Base-by-base conservation (phyloP, 2,329 filamentous ascomycete genomes). In the Rhinocladiella mackenziei region DNA sequence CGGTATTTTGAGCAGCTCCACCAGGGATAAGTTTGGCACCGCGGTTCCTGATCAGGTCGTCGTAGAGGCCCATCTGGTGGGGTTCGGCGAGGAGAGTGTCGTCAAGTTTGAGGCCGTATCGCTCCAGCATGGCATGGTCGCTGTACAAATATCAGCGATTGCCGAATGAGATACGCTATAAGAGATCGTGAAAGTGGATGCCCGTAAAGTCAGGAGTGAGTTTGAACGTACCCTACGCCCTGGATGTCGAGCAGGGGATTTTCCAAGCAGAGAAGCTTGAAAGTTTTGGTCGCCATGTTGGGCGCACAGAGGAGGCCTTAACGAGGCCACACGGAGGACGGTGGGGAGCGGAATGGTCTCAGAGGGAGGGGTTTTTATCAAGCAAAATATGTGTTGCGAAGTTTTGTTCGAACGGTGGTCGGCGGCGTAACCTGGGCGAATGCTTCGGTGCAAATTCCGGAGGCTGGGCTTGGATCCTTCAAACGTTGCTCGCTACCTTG, bases 161-260 rank as follows among this genome's bases (percentile, higher is more conserved):
- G 28, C 15, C 28, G 6, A 13, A 9, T 9, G 39, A 11, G n/a
- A 11, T 14, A 10, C 10, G 8, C 17, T 11, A 30, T 10, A 10
- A 20, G 23, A 15, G 7, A n/a, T n/a, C n/a, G n/a, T n/a, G n/a
- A n/a, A n/a, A n/a, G n/a, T n/a, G n/a, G n/a, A n/a, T n/a, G n/a
- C n/a, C n/a, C n/a, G n/a, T n/a, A n/a, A n/a, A n/a, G n/a, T n/a
- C n/a, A n/a, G n/a, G n/a, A n/a, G n/a, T n/a, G n/a, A n/a, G n/a
- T n/a, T n/a, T n/a, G n/a, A 39, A 65, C 72, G 53, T 69, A 81
- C 80, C 78, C 80, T 60, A 75, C 68, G 60, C 84, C 92, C 73
- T 96, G 91, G 67, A 98, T 98, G 66, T 98, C 86, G 61, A 98
- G 85, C 60, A 98, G 83, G 68, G 92, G 92, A 72, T 98, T 98